These are phyloP conservation scores for Backusella sp. DNA, from an alignment of 192 early-diverging fungal species.

Conservation along the genomic window DNA sequence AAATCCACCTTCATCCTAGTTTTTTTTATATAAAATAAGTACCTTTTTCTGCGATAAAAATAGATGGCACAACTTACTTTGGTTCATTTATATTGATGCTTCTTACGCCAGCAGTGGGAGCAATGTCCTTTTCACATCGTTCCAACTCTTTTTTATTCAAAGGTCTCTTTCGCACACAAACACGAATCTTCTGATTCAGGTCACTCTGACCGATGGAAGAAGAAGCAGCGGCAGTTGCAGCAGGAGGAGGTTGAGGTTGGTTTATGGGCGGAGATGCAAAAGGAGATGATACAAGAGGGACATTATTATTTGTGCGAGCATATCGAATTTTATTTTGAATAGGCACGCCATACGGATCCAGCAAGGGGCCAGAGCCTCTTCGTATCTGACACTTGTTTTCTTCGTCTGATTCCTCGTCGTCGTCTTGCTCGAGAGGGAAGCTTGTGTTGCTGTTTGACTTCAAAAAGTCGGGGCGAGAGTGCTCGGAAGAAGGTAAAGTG, in stretches of 20 bases:
- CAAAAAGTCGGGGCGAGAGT: slow-evolving; percentile 4
- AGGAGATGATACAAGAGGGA: slow-evolving; percentile 16
- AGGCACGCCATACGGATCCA: slow-evolving; percentile 81
- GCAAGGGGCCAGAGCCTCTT: slow-evolving; percentile 39
- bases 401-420: slow-evolving; percentile 27
- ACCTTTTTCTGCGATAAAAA: neutral
- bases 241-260: neutral
- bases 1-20: slow-evolving; percentile 89
- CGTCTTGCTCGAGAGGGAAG: neutral
- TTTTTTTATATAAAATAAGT: neutral
- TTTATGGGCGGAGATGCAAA: slow-evolving; percentile 5
- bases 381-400: slow-evolving; percentile 16
- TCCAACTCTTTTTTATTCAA: slow-evolving; percentile 85
- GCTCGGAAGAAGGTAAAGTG: slow-evolving; percentile 15
- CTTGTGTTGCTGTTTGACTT: slow-evolving; percentile 6
- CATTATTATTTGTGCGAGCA: neutral
- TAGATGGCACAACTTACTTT: slow-evolving; percentile 56
- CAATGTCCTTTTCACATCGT: slow-evolving; percentile 83
- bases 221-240: neutral
- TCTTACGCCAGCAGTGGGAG: slow-evolving; percentile 62
- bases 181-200: slow-evolving; percentile 86
- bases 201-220: slow-evolving; percentile 37
- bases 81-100: slow-evolving; percentile 88
- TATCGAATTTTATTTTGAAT: slow-evolving; percentile 8
- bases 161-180: slow-evolving; percentile 95